Conservation (phyloP, 225 moss, liverwort and hornwort genomes). For the Pleurozium schreberi region DNA sequence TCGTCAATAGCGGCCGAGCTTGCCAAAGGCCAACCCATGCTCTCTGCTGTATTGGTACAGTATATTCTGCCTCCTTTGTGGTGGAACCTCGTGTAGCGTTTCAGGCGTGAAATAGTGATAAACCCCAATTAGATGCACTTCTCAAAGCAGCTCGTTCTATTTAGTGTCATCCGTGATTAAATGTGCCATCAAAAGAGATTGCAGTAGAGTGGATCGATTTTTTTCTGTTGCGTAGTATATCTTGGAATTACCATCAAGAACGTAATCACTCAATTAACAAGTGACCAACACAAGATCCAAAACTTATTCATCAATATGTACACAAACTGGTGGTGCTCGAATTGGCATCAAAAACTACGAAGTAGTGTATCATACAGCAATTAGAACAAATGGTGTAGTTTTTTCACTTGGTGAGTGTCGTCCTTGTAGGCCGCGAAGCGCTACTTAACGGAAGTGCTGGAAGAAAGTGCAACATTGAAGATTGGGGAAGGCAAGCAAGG, state of each 20-base stretch:
- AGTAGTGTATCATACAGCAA: neutral
- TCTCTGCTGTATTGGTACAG: constrained; percentile 60
- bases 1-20: constrained; percentile 89
- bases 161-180: neutral
- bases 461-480: constrained; percentile 47
- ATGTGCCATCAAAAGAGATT: neutral
- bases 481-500: constrained; percentile 80
- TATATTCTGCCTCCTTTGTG: neutral
- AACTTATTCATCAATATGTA: neutral
- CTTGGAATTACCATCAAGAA: neutral
- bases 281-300: neutral
- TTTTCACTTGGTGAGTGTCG: neutral
- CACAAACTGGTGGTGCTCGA: neutral
- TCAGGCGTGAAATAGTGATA: neutral
- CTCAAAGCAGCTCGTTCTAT: neutral
- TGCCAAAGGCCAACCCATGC: constrained; percentile 79
- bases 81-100: neutral
- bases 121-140: neutral
- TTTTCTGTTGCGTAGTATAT: neutral
- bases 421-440: constrained; percentile 64
- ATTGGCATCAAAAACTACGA: neutral
- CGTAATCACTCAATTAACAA: neutral
- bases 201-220: neutral
- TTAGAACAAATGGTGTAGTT: neutral
- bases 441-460: constrained; percentile 53